Evolutionary conservation across 2,329 filamentous ascomycete species (phyloP).

Genomic region (Pestalotiopsis sp.): DNA sequence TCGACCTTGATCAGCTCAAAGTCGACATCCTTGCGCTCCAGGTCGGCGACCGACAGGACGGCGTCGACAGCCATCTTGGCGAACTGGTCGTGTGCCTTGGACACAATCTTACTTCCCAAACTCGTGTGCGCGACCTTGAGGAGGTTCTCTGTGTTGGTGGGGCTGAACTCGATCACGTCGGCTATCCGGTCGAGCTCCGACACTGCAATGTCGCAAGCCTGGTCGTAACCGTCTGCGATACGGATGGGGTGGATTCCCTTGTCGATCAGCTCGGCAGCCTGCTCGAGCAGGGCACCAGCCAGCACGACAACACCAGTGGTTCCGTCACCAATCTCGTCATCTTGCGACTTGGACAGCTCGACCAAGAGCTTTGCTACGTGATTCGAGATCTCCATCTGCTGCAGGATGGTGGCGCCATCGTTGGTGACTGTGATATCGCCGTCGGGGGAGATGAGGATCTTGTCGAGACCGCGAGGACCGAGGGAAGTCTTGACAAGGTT

Average conservation of each 20-base stretch:
- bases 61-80: slow-evolving; percentile 96
- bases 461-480: slow-evolving; percentile 93
- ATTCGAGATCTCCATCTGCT: slow-evolving; percentile 99
- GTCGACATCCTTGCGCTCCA: slow-evolving; percentile 95
- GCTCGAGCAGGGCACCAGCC: slow-evolving; percentile 91
- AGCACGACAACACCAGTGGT: slow-evolving; percentile 97
- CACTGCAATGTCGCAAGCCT: slow-evolving; percentile 95
- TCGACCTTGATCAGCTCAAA: slow-evolving; percentile 99
- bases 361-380: slow-evolving; percentile 97
- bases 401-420: slow-evolving; percentile 95
- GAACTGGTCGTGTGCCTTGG: slow-evolving; percentile 98
- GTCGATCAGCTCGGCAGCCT: slow-evolving; percentile 96
- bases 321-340: slow-evolving; percentile 98
- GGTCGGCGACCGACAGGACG: slow-evolving; percentile 91
- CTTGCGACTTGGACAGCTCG: slow-evolving; percentile 96
- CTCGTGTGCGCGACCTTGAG: slow-evolving; percentile 95
- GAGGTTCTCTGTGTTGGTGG: slow-evolving; percentile 79
- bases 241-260: slow-evolving; percentile 99
- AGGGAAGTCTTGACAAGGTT: slow-evolving; percentile 98
- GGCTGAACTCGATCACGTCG: slow-evolving; percentile 85
- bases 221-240: slow-evolving; percentile 97
- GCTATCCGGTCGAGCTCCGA: slow-evolving; percentile 91
- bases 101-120: slow-evolving; percentile 98
- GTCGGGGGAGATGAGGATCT: slow-evolving; percentile 97
- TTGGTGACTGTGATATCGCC: slow-evolving; percentile 99